Evolutionary conservation across 176 grass and related monocot species (phyloP), one percentile per base, ranked within the genome.

Genomic region (Carex parvula): DNA sequence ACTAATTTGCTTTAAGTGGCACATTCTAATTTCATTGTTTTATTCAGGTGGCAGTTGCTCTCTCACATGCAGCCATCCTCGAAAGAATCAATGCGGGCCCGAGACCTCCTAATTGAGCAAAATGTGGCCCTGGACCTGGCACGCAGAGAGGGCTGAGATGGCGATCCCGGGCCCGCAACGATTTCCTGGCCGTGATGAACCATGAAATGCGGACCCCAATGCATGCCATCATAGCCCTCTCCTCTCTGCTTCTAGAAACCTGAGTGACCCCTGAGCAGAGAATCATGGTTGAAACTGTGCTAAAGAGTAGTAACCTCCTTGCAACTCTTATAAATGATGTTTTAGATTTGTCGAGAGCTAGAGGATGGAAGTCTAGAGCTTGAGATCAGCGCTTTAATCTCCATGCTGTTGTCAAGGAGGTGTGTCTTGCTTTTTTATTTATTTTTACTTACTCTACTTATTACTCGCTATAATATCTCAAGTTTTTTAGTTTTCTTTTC

Each of bases 101-200:
- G 92, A 65, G 91, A 98, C 87, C 75, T 98, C 52, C 86, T 98
- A 61, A 95, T 95, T 92, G 92, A 95, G 41, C 95, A 98, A 84
- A 98, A 98, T 86, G 91, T 95, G 87, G 95, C 95, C 6, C 64
- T 98, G 58, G 95, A 98, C 92, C 84, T 87, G 84, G 95, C 95
- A 74, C 89, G 95, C 46, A 84, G 70, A 68, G 92, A 98, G 10
- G 10, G 95, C 95, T 59, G 95, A 98, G 88, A 98, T 90, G 95
- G 95, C 92, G 26, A 98, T 98, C 67, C 67, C 89, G 95, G 70
- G 95, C 92, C 71, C 92, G 95, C 52, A 95, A 95, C 50, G 95
- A 98, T 88, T 98, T 98, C 54, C 80, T 98, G 73, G 95, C 95
- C 79, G 95, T 98, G 57, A 98, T 98, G 95, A 98, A 98, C 85